A percentile compares a stretch with the other conserved stretches of the same genome.
Evolutionary conservation across 2,329 filamentous ascomycete species (phyloP).

Genomic region (Diaporthe longicolla): DNA sequence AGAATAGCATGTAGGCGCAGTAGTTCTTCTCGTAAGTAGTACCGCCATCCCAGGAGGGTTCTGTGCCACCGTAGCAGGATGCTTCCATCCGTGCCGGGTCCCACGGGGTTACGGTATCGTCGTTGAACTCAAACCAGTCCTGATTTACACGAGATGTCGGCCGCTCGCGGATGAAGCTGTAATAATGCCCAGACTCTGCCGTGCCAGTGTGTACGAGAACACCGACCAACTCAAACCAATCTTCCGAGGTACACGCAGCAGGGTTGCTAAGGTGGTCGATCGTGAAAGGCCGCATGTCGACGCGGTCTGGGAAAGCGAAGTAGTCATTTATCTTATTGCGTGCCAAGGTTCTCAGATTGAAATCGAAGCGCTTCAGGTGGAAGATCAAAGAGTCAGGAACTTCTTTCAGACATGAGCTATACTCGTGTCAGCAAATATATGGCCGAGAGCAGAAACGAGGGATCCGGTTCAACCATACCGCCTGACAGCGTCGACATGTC

Average conservation of each 20-base stretch:
- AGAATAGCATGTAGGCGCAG: slow-evolving; percentile 99
- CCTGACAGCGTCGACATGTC: slow-evolving; percentile 93
- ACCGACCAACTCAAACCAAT: slow-evolving; percentile 94
- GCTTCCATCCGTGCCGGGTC: slow-evolving; percentile 80
- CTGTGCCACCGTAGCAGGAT: slow-evolving; percentile 84
- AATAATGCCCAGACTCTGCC: slow-evolving; percentile 96
- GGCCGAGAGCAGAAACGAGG: background rate
- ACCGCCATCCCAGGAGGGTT: slow-evolving; percentile 63
- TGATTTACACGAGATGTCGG: slow-evolving; percentile 64
- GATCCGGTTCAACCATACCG: slow-evolving; percentile 62
- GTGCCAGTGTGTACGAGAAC: slow-evolving; percentile 94
- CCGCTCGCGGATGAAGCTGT: slow-evolving; percentile 91
- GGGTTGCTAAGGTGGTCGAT: slow-evolving; percentile 84
- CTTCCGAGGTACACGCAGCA: slow-evolving; percentile 68
- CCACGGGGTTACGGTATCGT: slow-evolving; percentile 84
- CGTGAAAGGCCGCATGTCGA: slow-evolving; percentile 92
- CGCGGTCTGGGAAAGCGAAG: slow-evolving; percentile 86
- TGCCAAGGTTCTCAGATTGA: slow-evolving; percentile 81
- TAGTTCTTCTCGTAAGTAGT: slow-evolving; percentile 76
- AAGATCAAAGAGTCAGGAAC: slow-evolving; percentile 96
- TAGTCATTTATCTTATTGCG: slow-evolving; percentile 96
- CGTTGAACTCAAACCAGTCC: slow-evolving; percentile 94
- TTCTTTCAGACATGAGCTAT: slow-evolving; percentile 88
- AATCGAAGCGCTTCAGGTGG: slow-evolving; percentile 91
- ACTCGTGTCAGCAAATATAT: slow-evolving; percentile 41